A percentile compares a stretch with the other conserved stretches of the same genome.
phyloP scores from a whole-genome alignment of 2,329 filamentous ascomycete species.

The Microcyclospora pomicola region DNA sequence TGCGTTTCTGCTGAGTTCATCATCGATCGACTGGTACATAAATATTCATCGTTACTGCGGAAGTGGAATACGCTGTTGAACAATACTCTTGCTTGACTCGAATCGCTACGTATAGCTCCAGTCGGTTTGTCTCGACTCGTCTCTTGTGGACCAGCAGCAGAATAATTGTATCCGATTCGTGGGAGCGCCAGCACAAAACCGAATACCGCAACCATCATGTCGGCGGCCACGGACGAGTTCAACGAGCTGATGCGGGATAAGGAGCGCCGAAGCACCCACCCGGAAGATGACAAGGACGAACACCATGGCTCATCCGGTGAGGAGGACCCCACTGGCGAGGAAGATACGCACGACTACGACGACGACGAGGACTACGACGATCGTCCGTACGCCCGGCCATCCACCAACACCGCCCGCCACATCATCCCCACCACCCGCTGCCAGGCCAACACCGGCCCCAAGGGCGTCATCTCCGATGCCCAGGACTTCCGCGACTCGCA shows the following conservation, averaged over 20 bases:
- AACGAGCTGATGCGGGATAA: conserved; percentile 37
- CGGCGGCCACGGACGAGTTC: conserved; percentile 38
- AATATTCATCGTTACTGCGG: no score
- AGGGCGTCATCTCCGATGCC: conserved; percentile 77
- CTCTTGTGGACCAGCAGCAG: no score
- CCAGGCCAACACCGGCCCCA: conserved; percentile 64
- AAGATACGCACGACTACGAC: conserved; percentile 28
- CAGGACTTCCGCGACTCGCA: conserved; percentile 47
- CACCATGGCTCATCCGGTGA: conserved; percentile 30
- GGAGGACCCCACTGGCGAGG: conserved; percentile 18
- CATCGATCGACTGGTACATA: no score
- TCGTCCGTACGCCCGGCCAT: conserved; percentile 15
- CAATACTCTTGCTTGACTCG: no score
- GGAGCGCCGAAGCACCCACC: conserved; percentile 28
- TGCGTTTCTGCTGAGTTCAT: no score
- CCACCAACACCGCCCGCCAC: conserved; percentile 29
- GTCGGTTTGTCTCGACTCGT: no score
- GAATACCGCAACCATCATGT: conserved; percentile 23
- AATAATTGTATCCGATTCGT: no score
- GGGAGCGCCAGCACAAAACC: no score
- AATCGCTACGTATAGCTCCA: no score
- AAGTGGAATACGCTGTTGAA: no score
- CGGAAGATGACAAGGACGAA: conserved; percentile 29
- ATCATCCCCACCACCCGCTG: conserved; percentile 47
- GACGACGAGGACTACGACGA: conserved; percentile 20